These are phyloP conservation scores for Dryas drummondii DNA, from an alignment of 306 rosid genomes.

Conservation along the genomic window DNA sequence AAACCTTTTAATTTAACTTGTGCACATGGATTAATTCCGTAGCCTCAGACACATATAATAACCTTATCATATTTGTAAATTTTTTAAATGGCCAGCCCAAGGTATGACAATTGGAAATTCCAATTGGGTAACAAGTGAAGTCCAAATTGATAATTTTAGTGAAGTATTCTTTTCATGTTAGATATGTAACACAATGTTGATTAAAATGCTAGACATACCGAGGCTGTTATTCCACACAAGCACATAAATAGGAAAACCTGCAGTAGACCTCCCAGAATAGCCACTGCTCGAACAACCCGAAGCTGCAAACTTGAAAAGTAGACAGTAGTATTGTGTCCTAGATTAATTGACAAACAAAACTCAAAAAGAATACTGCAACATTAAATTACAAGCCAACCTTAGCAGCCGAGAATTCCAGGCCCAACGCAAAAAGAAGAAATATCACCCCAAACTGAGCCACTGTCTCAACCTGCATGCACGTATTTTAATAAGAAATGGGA, in stretches of 20 bases:
- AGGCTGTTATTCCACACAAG: conserved; percentile 83
- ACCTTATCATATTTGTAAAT: not conserved
- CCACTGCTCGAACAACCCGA: conserved; percentile 89
- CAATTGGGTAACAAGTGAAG: not conserved
- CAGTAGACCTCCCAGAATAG: conserved; percentile 91
- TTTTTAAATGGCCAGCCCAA: not conserved
- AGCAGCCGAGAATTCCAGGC: conserved; percentile 82
- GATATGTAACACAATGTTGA: not conserved
- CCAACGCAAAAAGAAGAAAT: conserved; percentile 93
- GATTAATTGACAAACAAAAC: conserved; percentile 17
- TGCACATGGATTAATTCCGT: too few relatives aligned
- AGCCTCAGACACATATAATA: too few relatives aligned
- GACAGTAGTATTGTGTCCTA: conserved; percentile 19
- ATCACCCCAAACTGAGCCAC: conserved; percentile 99
- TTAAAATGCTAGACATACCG: conserved; percentile 52
- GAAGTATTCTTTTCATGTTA: not conserved
- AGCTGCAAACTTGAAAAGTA: conserved; percentile 57
- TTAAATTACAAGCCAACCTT: conserved; percentile 53
- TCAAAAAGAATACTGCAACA: conserved; percentile 19
- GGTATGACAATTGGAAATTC: not conserved
- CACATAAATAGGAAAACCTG: conserved; percentile 93
- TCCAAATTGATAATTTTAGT: not conserved
- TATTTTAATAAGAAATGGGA: not conserved
- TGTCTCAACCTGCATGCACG: conserved; percentile 77
- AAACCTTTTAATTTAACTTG: too few relatives aligned